phyloP scores from a whole-genome alignment of 176 grass and related monocot species.

The bread wheat (Triticum aestivum) region DNA sequence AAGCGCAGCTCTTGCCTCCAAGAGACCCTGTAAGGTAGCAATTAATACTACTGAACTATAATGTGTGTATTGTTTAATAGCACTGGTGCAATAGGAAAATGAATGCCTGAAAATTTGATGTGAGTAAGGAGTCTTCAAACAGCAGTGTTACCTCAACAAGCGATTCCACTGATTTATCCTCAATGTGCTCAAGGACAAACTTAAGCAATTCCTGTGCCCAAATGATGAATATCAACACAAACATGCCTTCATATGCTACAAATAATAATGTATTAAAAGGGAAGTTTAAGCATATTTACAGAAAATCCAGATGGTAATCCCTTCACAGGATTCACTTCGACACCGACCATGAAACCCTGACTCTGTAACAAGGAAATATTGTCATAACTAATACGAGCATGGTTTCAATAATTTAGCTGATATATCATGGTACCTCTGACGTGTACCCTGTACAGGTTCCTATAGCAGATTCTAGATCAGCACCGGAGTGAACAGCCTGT shows the following conservation, averaged over 20 bases:
- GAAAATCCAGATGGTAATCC: slow-evolving; percentile 86
- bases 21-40: slow-evolving; percentile 54
- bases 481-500: slow-evolving; percentile 95
- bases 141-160: slow-evolving; percentile 67
- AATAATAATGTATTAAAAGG: background rate
- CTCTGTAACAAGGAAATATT: slow-evolving; percentile 43
- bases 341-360: slow-evolving; percentile 97
- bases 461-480: slow-evolving; percentile 92
- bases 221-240: slow-evolving; percentile 29
- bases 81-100: background rate
- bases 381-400: background rate
- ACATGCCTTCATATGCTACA: background rate
- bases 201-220: slow-evolving; percentile 59
- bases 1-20: slow-evolving; percentile 88
- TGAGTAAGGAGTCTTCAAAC: background rate
- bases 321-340: slow-evolving; percentile 81
- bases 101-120: background rate
- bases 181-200: slow-evolving; percentile 87
- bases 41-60: slow-evolving; percentile 9
- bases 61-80: background rate
- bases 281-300: slow-evolving; percentile 54
- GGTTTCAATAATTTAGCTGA: slow-evolving; percentile 11
- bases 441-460: slow-evolving; percentile 89
- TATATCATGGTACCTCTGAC: slow-evolving; percentile 53
- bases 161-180: slow-evolving; percentile 69